phyloP scores from a whole-genome alignment of 345 rosid species.

The Lepidium didymum region DNA sequence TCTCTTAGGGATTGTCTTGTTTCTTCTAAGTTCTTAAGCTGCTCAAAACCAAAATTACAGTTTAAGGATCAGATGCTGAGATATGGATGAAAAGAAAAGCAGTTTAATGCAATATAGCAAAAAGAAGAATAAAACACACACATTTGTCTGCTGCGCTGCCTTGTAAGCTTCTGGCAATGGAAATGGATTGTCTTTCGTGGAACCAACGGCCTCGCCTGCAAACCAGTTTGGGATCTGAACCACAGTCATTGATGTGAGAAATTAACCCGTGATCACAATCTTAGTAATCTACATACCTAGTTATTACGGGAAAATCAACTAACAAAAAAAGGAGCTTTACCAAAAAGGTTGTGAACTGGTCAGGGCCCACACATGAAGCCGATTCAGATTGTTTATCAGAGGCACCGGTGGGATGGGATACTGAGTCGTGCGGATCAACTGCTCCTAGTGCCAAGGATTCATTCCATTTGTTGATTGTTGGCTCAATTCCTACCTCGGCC shows the following conservation, averaged over 20 bases:
- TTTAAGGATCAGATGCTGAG: slow-evolving; percentile 1
- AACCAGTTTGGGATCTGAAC: slow-evolving; percentile 89
- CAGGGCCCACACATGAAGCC: slow-evolving; percentile 68
- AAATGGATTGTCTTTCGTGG: slow-evolving; percentile 84
- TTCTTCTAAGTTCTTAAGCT: slow-evolving; percentile 78
- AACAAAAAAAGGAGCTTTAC: slow-evolving; percentile 37
- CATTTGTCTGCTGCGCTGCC: slow-evolving; percentile 73
- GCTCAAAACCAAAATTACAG: slow-evolving; percentile 16
- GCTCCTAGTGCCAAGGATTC: slow-evolving; percentile 76
- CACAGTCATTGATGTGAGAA: slow-evolving; percentile 13
- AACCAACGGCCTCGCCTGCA: slow-evolving; percentile 56
- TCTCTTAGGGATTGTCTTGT: slow-evolving; percentile 63
- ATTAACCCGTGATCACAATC: background rate
- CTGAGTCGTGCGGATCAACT: slow-evolving; percentile 83
- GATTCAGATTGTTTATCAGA: slow-evolving; percentile 82
- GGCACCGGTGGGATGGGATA: slow-evolving; percentile 89
- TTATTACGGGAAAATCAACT: background rate
- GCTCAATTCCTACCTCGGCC: slow-evolving; percentile 69
- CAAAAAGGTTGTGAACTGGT: slow-evolving; percentile 82
- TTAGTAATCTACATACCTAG: background rate
- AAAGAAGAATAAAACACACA: slow-evolving; percentile 28
- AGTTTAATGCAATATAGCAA: background rate
- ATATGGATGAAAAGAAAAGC: background rate
- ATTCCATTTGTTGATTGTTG: slow-evolving; percentile 85
- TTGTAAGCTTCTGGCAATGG: slow-evolving; percentile 64